These are phyloP conservation scores for Wickerhamiella shivajii DNA, from an alignment of 805 yeast species.

Conservation along the genomic window DNA sequence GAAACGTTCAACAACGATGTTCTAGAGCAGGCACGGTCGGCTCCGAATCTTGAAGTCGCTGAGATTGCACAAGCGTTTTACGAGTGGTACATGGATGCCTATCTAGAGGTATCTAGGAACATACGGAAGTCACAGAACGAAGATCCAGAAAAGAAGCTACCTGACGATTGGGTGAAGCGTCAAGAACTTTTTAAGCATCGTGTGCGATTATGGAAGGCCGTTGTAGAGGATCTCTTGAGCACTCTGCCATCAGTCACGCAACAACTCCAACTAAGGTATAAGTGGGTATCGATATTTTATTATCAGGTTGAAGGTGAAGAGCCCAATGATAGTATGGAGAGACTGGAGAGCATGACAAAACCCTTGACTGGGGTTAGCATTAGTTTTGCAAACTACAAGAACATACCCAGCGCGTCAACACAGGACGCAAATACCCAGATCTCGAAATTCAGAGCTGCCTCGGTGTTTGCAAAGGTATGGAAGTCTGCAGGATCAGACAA, in stretches of 20 bases:
- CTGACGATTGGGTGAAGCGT: conserved; percentile 3
- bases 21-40: not conserved
- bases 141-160: conserved; percentile 22
- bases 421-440: conserved; percentile 43
- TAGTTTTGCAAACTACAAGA: conserved; percentile 40
- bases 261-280: conserved; percentile 23
- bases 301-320: conserved; percentile 30
- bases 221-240: conserved; percentile 14
- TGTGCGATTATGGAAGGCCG: conserved; percentile 16
- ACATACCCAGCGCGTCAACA: conserved; percentile 41
- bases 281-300: conserved; percentile 37
- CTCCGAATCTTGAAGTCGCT: not conserved
- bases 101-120: conserved; percentile 8
- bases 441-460: conserved; percentile 56
- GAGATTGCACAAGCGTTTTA: conserved; percentile 12
- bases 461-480: conserved; percentile 44
- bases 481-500: conserved; percentile 10
- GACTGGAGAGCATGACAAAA: too few species aligned
- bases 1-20: conserved; percentile 3
- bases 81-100: conserved; percentile 18
- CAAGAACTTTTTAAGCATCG: conserved; percentile 3
- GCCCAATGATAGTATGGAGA: conserved; percentile 22
- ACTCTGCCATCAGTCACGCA: not conserved
- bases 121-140: conserved; percentile 5
- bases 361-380: too few species aligned